Base-by-base conservation (phyloP, 139 green algal species). In the Eudorina sp. region DNA sequence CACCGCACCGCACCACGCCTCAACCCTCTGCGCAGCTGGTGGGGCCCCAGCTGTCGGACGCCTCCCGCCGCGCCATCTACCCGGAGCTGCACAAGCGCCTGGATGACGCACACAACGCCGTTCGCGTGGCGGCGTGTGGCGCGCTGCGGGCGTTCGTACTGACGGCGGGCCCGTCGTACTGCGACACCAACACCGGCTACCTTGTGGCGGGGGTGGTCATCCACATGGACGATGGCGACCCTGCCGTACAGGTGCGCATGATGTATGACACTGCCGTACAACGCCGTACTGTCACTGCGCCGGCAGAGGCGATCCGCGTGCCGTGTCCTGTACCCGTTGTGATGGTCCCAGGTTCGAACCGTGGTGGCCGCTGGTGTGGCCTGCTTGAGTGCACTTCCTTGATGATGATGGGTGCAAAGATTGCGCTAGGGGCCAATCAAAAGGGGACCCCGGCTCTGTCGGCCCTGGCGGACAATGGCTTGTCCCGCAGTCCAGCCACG, bases 181-280 rank as follows among this genome's bases (percentile, higher is more conserved):
- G 94, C 82, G 89, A 93, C 60, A 95, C 94, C 36, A 96, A 97
- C 88, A 90, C 73, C 16, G 91, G 91, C 21, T 97, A 98, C 86
- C 81, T 98, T 14, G 87, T 94, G 19, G 83, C 68, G 23, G 83
- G 89, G 7, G 85, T 98, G 73, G 85, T 97, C 9, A 91, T 98
- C 1, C 96, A 98, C 84, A 95, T 98, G 94, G 96, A 98, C 77
- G 96, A 98, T 64, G 29, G 81, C 0, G 93, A 97, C 29, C 13
- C 60, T 1, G 81, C 46, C 0, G 91, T 98, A 27, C 93, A 94
- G 77, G 91, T 93, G 34, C 90, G 89, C 69, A 23, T 38, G 13
- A 73, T 73, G 64, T 66, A 66, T 34, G 29, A 66, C 8, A 66
- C 55, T 34, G 4, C 4, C 6, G 7, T 66, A 27, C 8, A 66